A percentile compares a stretch with the other conserved stretches of the same genome.
phyloP scores from a whole-genome alignment of 495 filamentous ascomycete species.

The Alectoria sarmentosa region DNA sequence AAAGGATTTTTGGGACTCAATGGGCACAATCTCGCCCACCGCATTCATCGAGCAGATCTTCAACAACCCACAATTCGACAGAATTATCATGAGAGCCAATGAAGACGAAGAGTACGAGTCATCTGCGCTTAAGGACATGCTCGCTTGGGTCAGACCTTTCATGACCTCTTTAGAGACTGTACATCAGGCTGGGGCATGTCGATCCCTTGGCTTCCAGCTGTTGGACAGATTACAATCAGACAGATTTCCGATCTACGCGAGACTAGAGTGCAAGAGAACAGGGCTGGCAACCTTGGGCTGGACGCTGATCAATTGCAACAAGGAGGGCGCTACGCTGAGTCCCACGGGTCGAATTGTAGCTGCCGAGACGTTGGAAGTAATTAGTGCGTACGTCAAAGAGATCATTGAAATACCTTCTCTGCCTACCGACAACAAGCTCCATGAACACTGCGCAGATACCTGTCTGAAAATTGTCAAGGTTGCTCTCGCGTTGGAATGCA shows the following conservation, averaged over 20 bases:
- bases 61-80: slow-evolving; percentile 58
- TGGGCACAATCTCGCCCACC: slow-evolving; percentile 67
- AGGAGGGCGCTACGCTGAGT: slow-evolving; percentile 40
- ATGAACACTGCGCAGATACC: slow-evolving; percentile 14
- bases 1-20: slow-evolving; percentile 77
- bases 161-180: slow-evolving; percentile 65
- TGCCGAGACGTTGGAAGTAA: slow-evolving; percentile 46
- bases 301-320: slow-evolving; percentile 47
- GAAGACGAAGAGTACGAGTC: slow-evolving; percentile 48
- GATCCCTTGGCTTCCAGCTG: slow-evolving; percentile 60
- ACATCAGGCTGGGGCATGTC: slow-evolving; percentile 65
- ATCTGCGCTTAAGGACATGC: slow-evolving; percentile 50
- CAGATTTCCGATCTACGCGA: slow-evolving; percentile 38
- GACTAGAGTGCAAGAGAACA: slow-evolving; percentile 44
- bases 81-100: slow-evolving; percentile 50
- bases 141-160: slow-evolving; percentile 69
- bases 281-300: slow-evolving; percentile 45
- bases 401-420: slow-evolving; percentile 36
- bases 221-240: slow-evolving; percentile 55
- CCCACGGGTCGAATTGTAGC: slow-evolving; percentile 48
- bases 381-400: slow-evolving; percentile 40
- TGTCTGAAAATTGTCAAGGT: slow-evolving; percentile 43
- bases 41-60: slow-evolving; percentile 71
- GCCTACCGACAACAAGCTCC: slow-evolving; percentile 8
- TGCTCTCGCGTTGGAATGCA: slow-evolving; percentile 68